phyloP scores from a whole-genome alignment of 305 asterid genomes.

The Lippia alba region DNA sequence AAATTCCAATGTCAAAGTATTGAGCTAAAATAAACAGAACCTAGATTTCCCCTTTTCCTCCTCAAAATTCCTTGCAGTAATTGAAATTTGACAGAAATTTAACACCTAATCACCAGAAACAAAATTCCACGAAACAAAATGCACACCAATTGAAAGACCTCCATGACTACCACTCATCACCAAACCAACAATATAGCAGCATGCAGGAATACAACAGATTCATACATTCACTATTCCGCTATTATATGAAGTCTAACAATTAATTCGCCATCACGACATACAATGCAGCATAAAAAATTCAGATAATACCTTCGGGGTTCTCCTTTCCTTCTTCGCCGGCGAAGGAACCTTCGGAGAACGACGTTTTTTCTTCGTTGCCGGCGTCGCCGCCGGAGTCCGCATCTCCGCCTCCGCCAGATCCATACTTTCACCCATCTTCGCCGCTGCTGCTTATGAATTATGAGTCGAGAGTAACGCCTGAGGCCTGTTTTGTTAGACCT shows the following conservation, averaged over 20 bases:
- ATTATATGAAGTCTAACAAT: background rate
- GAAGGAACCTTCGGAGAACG: background rate
- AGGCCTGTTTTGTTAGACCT: too few relatives aligned
- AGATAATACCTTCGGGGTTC: constrained; percentile 6
- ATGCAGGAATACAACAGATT: background rate
- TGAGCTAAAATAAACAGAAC: background rate
- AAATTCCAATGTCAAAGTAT: background rate
- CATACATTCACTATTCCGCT: background rate
- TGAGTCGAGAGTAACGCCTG: too few relatives aligned
- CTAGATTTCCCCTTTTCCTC: background rate
- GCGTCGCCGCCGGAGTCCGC: background rate
- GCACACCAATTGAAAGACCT: background rate
- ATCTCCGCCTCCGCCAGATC: background rate
- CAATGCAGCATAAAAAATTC: background rate
- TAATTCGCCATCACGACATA: background rate
- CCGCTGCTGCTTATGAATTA: background rate
- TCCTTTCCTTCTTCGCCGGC: background rate
- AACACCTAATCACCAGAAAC: constrained; percentile 12
- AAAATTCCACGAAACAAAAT: background rate
- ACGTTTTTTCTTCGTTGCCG: background rate
- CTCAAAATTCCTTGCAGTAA: background rate
- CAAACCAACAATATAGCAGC: background rate
- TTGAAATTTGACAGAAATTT: background rate
- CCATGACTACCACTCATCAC: background rate
- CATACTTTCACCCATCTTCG: background rate